A percentile compares a stretch with the other conserved stretches of the same genome.
phyloP scores from a whole-genome alignment of 306 rosid species.

The Prunus fruticosa region DNA sequence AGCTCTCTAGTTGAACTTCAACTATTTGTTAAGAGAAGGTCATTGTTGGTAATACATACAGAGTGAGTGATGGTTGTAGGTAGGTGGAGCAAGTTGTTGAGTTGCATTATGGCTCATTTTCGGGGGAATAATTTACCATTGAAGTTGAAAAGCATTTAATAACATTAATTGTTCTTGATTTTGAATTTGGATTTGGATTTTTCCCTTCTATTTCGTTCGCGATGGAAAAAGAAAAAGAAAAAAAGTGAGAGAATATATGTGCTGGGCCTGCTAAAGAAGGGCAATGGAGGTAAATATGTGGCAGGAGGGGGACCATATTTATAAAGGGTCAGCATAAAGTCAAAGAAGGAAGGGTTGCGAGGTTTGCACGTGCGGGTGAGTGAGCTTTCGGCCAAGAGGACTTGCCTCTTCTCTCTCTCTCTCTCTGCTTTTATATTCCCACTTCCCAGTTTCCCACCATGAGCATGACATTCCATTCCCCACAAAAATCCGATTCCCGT shows the following conservation, averaged over 20 bases:
- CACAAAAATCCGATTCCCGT: conserved; percentile 44
- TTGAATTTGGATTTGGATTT: neutral
- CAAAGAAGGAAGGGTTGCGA: conserved; percentile 3
- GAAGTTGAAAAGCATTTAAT: conserved; percentile 27
- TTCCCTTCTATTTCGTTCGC: neutral
- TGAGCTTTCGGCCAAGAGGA: conserved; percentile 23
- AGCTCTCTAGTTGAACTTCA: neutral
- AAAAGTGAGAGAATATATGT: conserved; percentile 26
- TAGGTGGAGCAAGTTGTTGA: neutral
- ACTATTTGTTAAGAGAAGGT: neutral
- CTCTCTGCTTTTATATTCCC: neutral
- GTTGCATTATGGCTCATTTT: neutral
- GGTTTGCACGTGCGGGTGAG: conserved; percentile 22
- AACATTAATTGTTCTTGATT: neutral
- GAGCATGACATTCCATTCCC: conserved; percentile 34
- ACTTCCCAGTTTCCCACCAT: conserved; percentile 24
- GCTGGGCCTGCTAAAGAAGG: neutral
- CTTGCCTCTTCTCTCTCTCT: no score
- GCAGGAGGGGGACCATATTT: neutral
- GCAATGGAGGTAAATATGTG: conserved; percentile 7
- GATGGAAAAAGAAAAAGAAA: neutral
- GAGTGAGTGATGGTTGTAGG: neutral
- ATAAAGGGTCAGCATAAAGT: neutral
- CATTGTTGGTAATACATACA: neutral
- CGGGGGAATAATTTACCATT: neutral